Evolutionary conservation across 2,329 filamentous ascomycete species (phyloP).

Genomic region (Monosporascus ibericus): DNA sequence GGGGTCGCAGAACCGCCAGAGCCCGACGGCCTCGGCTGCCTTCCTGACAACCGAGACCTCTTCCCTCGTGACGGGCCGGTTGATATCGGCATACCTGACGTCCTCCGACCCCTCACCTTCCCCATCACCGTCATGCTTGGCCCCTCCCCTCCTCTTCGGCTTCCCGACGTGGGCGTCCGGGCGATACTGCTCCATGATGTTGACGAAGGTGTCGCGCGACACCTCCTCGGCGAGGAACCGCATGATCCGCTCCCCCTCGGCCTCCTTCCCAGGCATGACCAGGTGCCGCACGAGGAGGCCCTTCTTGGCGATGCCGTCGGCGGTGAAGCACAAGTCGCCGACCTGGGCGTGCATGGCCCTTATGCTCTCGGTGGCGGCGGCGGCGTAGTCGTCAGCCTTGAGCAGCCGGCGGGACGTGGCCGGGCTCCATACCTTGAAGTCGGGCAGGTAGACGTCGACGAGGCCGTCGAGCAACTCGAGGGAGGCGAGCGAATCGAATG

Average conservation of each 20-base stretch:
- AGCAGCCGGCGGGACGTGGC: conserved; percentile 63
- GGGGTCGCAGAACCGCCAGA: conserved; percentile 74
- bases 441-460: conserved; percentile 80
- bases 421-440: conserved; percentile 77
- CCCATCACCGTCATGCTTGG: background rate
- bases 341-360: conserved; percentile 76
- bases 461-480: conserved; percentile 69
- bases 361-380: conserved; percentile 68
- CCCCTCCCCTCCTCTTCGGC: conserved; percentile 32
- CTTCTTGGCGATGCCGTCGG: conserved; percentile 72
- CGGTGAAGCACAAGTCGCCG: conserved; percentile 75
- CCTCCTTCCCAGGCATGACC: conserved; percentile 76
- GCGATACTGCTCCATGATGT: conserved; percentile 87
- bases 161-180: conserved; percentile 79
- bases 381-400: conserved; percentile 72
- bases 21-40: conserved; percentile 63
- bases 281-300: conserved; percentile 73
- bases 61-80: conserved; percentile 58
- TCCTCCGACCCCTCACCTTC: conserved; percentile 31
- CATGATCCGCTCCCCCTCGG: conserved; percentile 69
- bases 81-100: conserved; percentile 70
- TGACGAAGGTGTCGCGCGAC: conserved; percentile 69
- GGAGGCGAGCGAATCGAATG: conserved; percentile 70
- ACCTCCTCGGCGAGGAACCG: conserved; percentile 68
- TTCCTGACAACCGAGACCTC: conserved; percentile 62